Base-by-base conservation (phyloP, 768 basidiomycete genomes). In the Suillus tomentosus region DNA sequence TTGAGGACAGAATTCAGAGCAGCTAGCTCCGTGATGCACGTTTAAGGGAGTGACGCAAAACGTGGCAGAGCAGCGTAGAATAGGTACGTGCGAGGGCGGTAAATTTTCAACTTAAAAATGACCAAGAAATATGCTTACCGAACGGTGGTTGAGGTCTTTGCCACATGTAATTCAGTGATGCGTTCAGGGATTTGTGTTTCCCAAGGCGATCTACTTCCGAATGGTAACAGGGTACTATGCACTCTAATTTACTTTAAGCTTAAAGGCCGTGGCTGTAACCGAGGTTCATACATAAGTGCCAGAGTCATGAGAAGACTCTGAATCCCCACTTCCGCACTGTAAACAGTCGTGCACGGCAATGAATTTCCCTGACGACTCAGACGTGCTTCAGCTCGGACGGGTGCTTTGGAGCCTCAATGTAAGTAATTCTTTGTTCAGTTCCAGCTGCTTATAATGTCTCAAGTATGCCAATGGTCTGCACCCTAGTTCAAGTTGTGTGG, bases 391-490 rank as follows among this genome's bases (percentile, higher is more conserved):
- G 6, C 39, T 58, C 42, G 57, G 40, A 42, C 10, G 17, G 40
- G 17, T 58, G 17, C 40, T 58, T 58, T 19, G 40, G 40, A 27
- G 24, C 27, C 17, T 58, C 6, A 27, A 58, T 19, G 57, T 58
- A 8, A 58, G 57, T n/a, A 19, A 58, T 58, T 27, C 10, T 17
- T 58, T 19, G 22, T 42, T 24, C 7, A 1, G 40, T 31, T 42
- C 9, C 22, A 42, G 24, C 17, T 13, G 31, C 40, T 42, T 58
- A 58, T 58, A 4, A 27, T 42, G 10, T 42, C 40, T 58, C 39
- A 58, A 58, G 57, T 42, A 19, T 11, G 57, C 39, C 42, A 58
- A 43, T 31, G 57, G 57, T 58, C 17, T 13, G 57, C 27, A 13
- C 10, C 42, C 8, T 58, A 40, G 6, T 42, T 42, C 39, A 42